A percentile compares a stretch with the other conserved stretches of the same genome.
These are phyloP conservation scores for Aspergillus cristatus DNA, from an alignment of 495 filamentous ascomycete genomes.

Conservation along the genomic window DNA sequence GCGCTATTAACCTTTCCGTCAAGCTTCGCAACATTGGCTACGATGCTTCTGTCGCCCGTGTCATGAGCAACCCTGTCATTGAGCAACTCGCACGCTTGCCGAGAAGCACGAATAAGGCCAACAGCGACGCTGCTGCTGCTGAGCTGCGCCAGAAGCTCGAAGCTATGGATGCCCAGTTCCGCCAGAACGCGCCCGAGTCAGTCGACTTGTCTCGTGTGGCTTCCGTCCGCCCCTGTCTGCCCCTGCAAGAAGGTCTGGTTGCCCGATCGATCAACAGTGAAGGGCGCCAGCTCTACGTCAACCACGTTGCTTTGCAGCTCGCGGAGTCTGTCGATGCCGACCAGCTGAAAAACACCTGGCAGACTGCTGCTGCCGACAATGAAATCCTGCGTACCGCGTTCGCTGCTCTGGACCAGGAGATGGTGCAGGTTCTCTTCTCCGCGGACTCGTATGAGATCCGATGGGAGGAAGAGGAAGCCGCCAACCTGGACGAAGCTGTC, in stretches of 20 bases:
- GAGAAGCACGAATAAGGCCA: constrained; percentile 3
- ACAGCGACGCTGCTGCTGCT: neutral
- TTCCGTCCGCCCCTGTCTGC: constrained; percentile 35
- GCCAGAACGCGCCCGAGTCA: constrained; percentile 26
- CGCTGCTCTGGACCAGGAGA: constrained; percentile 39
- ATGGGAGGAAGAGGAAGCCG: constrained; percentile 14
- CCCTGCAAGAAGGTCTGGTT: constrained; percentile 73
- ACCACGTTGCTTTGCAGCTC: constrained; percentile 60
- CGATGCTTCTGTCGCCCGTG: constrained; percentile 48
- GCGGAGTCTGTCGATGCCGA: constrained; percentile 35
- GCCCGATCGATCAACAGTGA: constrained; percentile 60
- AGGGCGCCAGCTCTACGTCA: constrained; percentile 60
- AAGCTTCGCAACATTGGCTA: constrained; percentile 50
- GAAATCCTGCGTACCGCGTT: constrained; percentile 69
- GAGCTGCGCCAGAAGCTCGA: constrained; percentile 10
- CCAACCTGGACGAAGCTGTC: constrained; percentile 8
- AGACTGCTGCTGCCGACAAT: constrained; percentile 33
- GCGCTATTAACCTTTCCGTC: constrained; percentile 49
- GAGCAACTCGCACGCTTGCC: constrained; percentile 35
- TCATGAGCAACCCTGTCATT: constrained; percentile 60
- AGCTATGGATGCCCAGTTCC: constrained; percentile 46
- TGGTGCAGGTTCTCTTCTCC: constrained; percentile 56
- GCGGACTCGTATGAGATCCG: constrained; percentile 3
- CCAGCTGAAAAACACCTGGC: constrained; percentile 49
- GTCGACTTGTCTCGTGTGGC: constrained; percentile 5